phyloP scores from a whole-genome alignment of 371 early-diverging fungal species.

The Rhizopus sp. region DNA sequence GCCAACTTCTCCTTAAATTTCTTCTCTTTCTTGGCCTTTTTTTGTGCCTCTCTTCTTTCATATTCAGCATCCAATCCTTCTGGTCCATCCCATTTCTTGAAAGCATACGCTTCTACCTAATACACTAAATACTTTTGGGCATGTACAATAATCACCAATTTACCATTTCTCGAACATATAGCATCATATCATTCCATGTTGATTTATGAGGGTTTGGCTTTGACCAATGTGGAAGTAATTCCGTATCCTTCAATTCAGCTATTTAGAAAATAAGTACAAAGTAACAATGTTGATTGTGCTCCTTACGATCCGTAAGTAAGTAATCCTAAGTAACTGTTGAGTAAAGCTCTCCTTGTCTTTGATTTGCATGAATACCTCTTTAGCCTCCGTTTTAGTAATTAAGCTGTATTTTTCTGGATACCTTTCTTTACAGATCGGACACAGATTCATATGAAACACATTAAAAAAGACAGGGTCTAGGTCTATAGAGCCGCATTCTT shows the following conservation, averaged over 20 bases:
- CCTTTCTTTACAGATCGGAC: constrained; percentile 71
- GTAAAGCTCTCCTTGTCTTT: not conserved
- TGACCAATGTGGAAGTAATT: constrained; percentile 80
- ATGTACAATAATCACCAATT: not conserved
- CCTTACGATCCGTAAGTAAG: constrained; percentile 81
- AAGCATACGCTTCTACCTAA: constrained; percentile 89
- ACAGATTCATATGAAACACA: constrained; percentile 75
- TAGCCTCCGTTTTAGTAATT: constrained; percentile 94
- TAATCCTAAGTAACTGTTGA: constrained; percentile 63
- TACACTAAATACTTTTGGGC: not conserved
- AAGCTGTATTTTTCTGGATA: constrained; percentile 86
- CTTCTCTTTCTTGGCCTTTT: constrained; percentile 79
- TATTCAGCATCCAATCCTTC: constrained; percentile 90
- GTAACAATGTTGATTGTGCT: constrained; percentile 1
- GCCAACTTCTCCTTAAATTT: constrained; percentile 80
- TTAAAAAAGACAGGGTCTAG: constrained; percentile 71
- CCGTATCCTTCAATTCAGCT: constrained; percentile 83
- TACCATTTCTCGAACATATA: constrained; percentile 86
- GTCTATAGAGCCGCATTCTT: constrained; percentile 80
- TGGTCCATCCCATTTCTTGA: constrained; percentile 89
- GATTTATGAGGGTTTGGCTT: constrained; percentile 94
- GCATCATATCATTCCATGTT: constrained; percentile 95
- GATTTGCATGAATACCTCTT: constrained; percentile 50
- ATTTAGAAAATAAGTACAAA: not conserved
- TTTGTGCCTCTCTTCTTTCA: constrained; percentile 79